Evolutionary conservation across 2,329 filamentous ascomycete genomes (phyloP), one percentile per base, ranked within the genome.

Genomic region (Ilyonectria destructans): DNA sequence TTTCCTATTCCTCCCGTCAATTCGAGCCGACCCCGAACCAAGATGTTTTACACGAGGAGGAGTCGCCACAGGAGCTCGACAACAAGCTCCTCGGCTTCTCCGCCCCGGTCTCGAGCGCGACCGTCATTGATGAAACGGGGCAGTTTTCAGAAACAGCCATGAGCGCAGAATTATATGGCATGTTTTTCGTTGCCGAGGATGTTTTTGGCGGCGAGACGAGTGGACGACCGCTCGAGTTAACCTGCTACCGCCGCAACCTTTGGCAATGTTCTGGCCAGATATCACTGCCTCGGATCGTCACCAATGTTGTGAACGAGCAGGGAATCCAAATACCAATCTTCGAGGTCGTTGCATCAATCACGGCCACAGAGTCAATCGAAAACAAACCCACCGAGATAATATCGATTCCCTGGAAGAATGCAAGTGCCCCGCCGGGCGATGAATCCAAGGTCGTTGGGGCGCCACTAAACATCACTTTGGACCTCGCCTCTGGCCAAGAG

Each of bases 211-310:
- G 89, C 82, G 84, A 89, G 57, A 85, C 82, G 52, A 79, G 83
- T 3, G 86, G 86, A 9, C 83, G 90, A 6, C 91, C 92, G 0
- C 87, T 92, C 58, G 96, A 98, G 82, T 83, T 98, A 79, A 98
- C 96, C 0, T 98, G 96, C 85, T 98, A 98, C 80, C 91, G 96
- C 49, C 90, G 96, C 58, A 98, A 98, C 77, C 85, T 98, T 54
- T 98, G 97, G 86, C 95, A 98, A 82, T 97, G 97, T 73, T 96
- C 94, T 0, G 96, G 96, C 40, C 93, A 93, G 58, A 89, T 98
- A 62, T 94, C 90, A 0, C 81, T 98, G 49, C 94, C 95, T n/a
- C 83, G 89, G 23, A 88, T 92, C 56, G 89, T 91, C 46, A 87
- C 93, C 55, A 89, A 93, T 68, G 87, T 95, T 77, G 79, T 89